These are phyloP conservation scores for Phialophora tarda DNA, from an alignment of 2,329 filamentous ascomycete species.

Conservation along the genomic window DNA sequence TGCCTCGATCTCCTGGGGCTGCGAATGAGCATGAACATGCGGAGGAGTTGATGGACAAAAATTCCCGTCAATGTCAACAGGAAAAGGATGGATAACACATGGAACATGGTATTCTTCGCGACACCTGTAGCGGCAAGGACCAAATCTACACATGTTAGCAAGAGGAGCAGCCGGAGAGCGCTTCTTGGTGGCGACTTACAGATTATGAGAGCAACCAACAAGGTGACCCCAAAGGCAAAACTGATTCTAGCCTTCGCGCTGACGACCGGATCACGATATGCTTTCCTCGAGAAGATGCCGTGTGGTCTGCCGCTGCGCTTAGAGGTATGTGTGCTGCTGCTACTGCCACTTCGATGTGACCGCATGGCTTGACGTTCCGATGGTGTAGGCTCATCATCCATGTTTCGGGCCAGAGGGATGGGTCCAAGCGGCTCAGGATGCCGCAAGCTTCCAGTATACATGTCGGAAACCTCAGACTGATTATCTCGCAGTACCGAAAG, in stretches of 20 bases:
- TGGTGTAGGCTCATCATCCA: slow-evolving; percentile 13
- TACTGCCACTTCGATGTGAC: slow-evolving; percentile 22
- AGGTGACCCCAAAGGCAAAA: slow-evolving; percentile 68
- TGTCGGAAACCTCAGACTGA: slow-evolving; percentile 28
- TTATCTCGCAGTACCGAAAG: slow-evolving; percentile 17
- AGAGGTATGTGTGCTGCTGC: slow-evolving; percentile 17
- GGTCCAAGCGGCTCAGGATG: neutral
- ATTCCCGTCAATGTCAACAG: slow-evolving; percentile 76
- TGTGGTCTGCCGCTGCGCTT: slow-evolving; percentile 9
- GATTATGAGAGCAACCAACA: slow-evolving; percentile 64
- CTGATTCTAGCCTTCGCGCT: slow-evolving; percentile 54
- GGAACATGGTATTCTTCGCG: slow-evolving; percentile 71
- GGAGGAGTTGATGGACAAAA: slow-evolving; percentile 79
- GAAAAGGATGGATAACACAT: slow-evolving; percentile 78
- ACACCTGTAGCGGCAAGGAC: slow-evolving; percentile 70
- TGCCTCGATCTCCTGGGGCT: slow-evolving; percentile 49
- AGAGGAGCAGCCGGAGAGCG: slow-evolving; percentile 6
- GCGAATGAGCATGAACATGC: slow-evolving; percentile 70
- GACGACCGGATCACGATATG: slow-evolving; percentile 48
- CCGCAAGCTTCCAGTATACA: slow-evolving; percentile 23
- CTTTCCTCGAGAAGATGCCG: slow-evolving; percentile 56
- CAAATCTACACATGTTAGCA: slow-evolving; percentile 63
- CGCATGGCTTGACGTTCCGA: slow-evolving; percentile 16
- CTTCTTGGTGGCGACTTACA: slow-evolving; percentile 60
- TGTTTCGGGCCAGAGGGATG: slow-evolving; percentile 12